These are phyloP conservation scores for Calonectria pteridis DNA, from an alignment of 2,329 filamentous ascomycete species.

Conservation along the genomic window DNA sequence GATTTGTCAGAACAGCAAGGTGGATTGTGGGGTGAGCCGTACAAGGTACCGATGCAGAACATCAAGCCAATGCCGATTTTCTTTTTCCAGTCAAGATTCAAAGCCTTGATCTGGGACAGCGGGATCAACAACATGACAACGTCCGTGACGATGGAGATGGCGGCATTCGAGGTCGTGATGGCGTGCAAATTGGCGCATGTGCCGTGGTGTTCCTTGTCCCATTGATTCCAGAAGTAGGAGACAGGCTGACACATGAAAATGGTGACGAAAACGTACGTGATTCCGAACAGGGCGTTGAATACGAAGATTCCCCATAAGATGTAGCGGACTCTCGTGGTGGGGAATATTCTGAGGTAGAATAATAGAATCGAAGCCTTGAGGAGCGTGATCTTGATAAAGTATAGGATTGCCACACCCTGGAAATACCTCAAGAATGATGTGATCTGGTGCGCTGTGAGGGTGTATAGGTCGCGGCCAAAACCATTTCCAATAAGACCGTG, in stretches of 20 bases:
- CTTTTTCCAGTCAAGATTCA: constrained; percentile 61
- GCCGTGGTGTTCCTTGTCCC: constrained; percentile 61
- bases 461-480: neutral
- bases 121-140: constrained; percentile 66
- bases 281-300: constrained; percentile 48
- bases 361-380: neutral
- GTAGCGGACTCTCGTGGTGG: neutral
- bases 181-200: constrained; percentile 62
- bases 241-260: constrained; percentile 66
- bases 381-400: constrained; percentile 49
- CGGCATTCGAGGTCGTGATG: constrained; percentile 64
- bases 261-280: constrained; percentile 56
- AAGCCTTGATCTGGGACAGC: constrained; percentile 55
- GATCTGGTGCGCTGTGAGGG: neutral
- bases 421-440: neutral
- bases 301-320: neutral
- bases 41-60: constrained; percentile 64
- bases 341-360: neutral
- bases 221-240: constrained; percentile 65
- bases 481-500: neutral
- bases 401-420: neutral
- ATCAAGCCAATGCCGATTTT: constrained; percentile 52
- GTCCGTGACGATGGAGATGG: constrained; percentile 65
- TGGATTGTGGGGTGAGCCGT: constrained; percentile 32
- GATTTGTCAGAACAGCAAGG: too few relatives aligned